phyloP scores from a whole-genome alignment of 768 basidiomycete genomes.

The Tephrocybe sp. region DNA sequence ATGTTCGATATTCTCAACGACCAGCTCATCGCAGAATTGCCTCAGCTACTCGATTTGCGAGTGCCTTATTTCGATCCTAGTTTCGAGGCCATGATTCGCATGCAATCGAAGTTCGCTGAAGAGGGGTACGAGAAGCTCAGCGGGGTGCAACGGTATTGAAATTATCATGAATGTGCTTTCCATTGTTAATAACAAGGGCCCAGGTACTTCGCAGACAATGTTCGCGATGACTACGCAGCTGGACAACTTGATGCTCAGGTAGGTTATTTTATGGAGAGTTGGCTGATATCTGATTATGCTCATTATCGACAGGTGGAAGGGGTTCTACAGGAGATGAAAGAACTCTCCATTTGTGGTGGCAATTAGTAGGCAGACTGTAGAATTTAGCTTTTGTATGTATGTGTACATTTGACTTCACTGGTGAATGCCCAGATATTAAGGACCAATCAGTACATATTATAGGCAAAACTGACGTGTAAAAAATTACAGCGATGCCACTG shows the following conservation, averaged over 20 bases:
- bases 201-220: constrained; percentile 87
- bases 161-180: constrained; percentile 5
- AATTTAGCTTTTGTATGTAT: neutral
- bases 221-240: constrained; percentile 95
- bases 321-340: constrained; percentile 96
- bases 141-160: constrained; percentile 79
- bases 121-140: constrained; percentile 98
- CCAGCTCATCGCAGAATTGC: constrained; percentile 88
- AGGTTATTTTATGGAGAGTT: constrained; percentile 11
- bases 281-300: neutral
- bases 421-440: neutral
- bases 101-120: constrained; percentile 97
- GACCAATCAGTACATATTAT: neutral
- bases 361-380: constrained; percentile 21
- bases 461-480: neutral
- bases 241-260: constrained; percentile 95
- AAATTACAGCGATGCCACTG: neutral
- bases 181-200: neutral
- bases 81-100: constrained; percentile 98
- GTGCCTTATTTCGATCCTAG: constrained; percentile 98
- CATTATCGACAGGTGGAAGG: constrained; percentile 71
- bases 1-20: constrained; percentile 92
- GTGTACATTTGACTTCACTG: constrained; percentile 1
- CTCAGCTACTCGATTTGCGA: constrained; percentile 89
- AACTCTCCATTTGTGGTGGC: constrained; percentile 90